Conservation (phyloP, 1,284 basidiomycete species). For the Rhodotorula sp. region DNA sequence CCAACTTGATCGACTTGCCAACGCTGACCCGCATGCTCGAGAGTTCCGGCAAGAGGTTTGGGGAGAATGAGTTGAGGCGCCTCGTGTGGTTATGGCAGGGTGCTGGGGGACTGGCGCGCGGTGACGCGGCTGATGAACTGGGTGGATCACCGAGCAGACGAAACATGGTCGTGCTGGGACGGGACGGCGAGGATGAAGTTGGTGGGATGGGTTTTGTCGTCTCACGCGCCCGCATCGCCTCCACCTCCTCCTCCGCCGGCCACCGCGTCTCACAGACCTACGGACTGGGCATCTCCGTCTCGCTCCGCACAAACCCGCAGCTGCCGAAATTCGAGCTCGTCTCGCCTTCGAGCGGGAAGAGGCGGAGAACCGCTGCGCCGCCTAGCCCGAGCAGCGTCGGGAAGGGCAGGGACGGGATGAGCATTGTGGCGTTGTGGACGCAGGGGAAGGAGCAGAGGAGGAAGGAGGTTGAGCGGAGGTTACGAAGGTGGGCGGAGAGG, state of each 20-base stretch:
- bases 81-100: slow-evolving; percentile 39
- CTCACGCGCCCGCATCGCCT: slow-evolving; percentile 16
- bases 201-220: slow-evolving; percentile 40
- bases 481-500: slow-evolving; percentile 19
- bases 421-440: slow-evolving; percentile 38
- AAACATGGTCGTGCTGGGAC: not conserved
- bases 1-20: slow-evolving; percentile 34
- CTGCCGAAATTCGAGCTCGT: slow-evolving; percentile 35
- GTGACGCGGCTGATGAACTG: too few species aligned
- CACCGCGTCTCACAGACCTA: slow-evolving; percentile 24
- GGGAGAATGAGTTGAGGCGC: slow-evolving; percentile 23
- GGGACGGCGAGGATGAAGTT: slow-evolving; percentile 18
- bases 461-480: slow-evolving; percentile 22
- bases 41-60: slow-evolving; percentile 22
- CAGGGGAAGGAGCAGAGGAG: slow-evolving; percentile 32
- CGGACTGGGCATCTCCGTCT: slow-evolving; percentile 33
- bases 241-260: slow-evolving; percentile 2
- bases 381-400: slow-evolving; percentile 35
- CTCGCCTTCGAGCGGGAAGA: not conserved
- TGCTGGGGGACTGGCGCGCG: not conserved
- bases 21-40: slow-evolving; percentile 27
- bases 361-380: slow-evolving; percentile 3
- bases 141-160: not conserved
- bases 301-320: slow-evolving; percentile 33
- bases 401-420: slow-evolving; percentile 38